Evolutionary conservation across 2,329 filamentous ascomycete genomes (phyloP).

Genomic region (Aspergillus sojae): DNA sequence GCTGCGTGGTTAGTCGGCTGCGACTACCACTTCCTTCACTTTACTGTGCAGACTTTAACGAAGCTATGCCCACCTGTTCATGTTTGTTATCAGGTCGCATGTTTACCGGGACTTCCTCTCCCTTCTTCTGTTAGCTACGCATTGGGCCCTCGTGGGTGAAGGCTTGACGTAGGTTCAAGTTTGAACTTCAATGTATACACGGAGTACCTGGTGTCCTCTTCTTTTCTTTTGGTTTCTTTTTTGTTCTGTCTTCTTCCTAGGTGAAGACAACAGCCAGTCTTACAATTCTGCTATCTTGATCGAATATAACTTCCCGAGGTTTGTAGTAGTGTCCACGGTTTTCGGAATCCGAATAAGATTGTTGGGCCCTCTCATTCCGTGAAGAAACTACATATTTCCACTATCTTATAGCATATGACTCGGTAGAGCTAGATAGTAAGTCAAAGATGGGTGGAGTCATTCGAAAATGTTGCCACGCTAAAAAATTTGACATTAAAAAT

Average conservation of each 20-base stretch:
- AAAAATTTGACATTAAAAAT: background rate
- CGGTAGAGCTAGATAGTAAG: background rate
- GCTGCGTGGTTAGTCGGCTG: background rate
- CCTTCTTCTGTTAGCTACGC: background rate
- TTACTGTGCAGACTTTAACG: slow-evolving; percentile 9
- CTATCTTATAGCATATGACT: background rate
- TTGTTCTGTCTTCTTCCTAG: background rate
- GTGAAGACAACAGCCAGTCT: background rate
- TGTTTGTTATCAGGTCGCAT: background rate
- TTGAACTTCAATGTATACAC: background rate
- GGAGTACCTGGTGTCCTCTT: background rate
- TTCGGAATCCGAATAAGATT: background rate
- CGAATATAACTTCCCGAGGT: background rate
- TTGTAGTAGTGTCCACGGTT: background rate
- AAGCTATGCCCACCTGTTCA: slow-evolving; percentile 15
- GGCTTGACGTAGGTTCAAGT: background rate
- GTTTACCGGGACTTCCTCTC: background rate
- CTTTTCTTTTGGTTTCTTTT: background rate
- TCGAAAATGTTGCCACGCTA: background rate
- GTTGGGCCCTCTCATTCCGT: background rate
- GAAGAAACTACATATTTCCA: background rate
- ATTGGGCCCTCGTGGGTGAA: background rate
- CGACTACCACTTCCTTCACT: background rate
- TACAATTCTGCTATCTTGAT: background rate
- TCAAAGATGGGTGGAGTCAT: background rate